Evolutionary conservation across 768 basidiomycete genomes (phyloP).

Genomic region (Exidia glandulosa): DNA sequence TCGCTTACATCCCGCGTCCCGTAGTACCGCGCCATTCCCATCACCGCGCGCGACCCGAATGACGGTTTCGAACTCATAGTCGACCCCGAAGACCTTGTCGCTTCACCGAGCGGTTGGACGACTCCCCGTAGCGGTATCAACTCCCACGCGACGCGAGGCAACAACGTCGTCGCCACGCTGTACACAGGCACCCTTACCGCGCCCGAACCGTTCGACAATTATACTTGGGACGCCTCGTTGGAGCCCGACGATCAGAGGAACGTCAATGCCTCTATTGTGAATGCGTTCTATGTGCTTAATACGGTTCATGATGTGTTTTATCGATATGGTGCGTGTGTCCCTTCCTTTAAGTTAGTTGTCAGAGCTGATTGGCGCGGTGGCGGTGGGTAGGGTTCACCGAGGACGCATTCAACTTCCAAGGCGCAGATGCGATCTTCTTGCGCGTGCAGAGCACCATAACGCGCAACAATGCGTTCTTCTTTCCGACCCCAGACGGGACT

Average conservation of each 20-base stretch:
- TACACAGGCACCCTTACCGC: slow-evolving; percentile 14
- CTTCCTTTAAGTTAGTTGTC: neutral
- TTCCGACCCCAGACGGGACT: neutral
- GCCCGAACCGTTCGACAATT: slow-evolving; percentile 25
- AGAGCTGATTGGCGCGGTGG: too few relatives aligned
- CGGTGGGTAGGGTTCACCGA: slow-evolving; percentile 24
- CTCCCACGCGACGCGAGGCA: slow-evolving; percentile 23
- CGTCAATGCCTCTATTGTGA: neutral
- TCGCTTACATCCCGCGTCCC: neutral
- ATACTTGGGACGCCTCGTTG: slow-evolving; percentile 2
- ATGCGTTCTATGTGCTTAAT: slow-evolving; percentile 2
- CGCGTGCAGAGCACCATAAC: slow-evolving; percentile 11
- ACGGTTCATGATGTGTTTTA: neutral
- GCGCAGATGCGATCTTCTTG: slow-evolving; percentile 23
- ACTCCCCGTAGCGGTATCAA: slow-evolving; percentile 21
- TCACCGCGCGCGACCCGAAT: neutral
- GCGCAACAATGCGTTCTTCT: neutral
- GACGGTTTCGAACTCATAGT: neutral
- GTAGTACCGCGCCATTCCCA: neutral
- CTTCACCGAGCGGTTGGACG: slow-evolving; percentile 32
- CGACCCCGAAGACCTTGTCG: slow-evolving; percentile 18
- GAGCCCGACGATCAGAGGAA: slow-evolving; percentile 18
- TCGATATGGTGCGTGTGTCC: neutral
- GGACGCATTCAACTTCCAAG: slow-evolving; percentile 27
- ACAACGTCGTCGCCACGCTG: slow-evolving; percentile 24